phyloP scores from a whole-genome alignment of 2,329 filamentous ascomycete species.

The Ophiostoma tasmaniense region DNA sequence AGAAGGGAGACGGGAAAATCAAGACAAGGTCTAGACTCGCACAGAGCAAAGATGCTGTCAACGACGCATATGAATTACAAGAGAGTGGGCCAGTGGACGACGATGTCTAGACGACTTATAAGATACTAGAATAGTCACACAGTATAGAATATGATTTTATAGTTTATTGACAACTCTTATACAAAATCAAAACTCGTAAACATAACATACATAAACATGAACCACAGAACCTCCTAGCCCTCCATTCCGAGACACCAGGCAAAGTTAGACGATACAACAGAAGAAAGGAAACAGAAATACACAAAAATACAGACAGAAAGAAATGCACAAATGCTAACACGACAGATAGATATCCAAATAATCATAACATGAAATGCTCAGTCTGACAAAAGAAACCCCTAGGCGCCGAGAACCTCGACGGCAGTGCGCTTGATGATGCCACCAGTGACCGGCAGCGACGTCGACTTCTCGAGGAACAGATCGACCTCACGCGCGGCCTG shows the following conservation, averaged over 20 bases:
- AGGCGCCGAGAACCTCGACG: conserved; percentile 13
- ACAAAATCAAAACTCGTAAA: conserved; percentile 13
- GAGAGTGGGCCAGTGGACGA: not conserved
- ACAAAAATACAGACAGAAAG: not conserved
- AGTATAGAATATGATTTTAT: not conserved
- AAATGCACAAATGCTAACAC: not conserved
- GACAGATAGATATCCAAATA: not conserved
- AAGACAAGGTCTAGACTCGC: not conserved
- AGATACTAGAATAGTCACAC: not conserved
- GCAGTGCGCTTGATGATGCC: conserved; percentile 84
- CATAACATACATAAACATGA: not conserved
- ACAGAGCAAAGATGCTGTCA: not conserved
- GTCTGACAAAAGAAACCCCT: conserved; percentile 1
- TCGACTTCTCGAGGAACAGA: conserved; percentile 53
- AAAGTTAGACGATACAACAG: not conserved
- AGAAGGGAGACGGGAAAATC: not conserved
- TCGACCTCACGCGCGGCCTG: conserved; percentile 90
- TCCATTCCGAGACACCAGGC: conserved; percentile 11
- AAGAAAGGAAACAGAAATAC: not conserved
- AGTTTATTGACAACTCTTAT: conserved; percentile 6
- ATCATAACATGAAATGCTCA: not conserved
- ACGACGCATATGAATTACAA: not conserved
- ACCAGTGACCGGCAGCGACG: conserved; percentile 68
- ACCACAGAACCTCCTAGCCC: conserved; percentile 10
- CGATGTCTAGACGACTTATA: not conserved